Conservation (phyloP, 306 rosid species). For the Luffa acutangula region DNA sequence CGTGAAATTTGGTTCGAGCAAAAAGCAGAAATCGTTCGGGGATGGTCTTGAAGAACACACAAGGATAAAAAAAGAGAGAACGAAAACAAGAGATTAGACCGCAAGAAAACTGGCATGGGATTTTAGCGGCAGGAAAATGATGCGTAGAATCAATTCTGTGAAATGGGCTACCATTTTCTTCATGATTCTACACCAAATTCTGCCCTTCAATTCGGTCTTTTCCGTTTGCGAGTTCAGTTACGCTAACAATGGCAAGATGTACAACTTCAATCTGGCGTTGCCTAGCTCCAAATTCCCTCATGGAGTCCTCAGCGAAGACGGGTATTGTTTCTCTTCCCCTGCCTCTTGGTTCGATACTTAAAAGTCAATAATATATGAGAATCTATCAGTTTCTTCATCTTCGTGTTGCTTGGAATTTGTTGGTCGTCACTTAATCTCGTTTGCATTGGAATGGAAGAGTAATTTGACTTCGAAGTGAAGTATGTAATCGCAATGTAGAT, state of each 20-base stretch:
- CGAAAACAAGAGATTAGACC: background rate
- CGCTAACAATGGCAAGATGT: conserved; percentile 36
- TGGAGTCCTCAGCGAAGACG: conserved; percentile 93
- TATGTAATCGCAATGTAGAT: background rate
- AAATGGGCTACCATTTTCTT: conserved; percentile 27
- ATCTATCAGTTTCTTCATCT: background rate
- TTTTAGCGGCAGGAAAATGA: conserved; percentile 23
- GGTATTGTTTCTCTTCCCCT: conserved; percentile 29
- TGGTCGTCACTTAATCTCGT: background rate
- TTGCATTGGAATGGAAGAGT: background rate
- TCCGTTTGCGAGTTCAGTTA: conserved; percentile 43
- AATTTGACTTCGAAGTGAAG: background rate
- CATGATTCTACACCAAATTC: conserved; percentile 22
- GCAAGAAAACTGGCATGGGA: conserved; percentile 11
- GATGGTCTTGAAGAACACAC: background rate
- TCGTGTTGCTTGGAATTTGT: background rate
- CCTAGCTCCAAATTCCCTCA: conserved; percentile 61
- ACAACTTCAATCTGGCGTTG: conserved; percentile 61
- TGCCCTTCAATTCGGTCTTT: conserved; percentile 17
- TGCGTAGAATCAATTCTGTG: conserved; percentile 6
- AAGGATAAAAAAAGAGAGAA: background rate
- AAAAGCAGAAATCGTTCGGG: background rate
- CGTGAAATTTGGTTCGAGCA: background rate
- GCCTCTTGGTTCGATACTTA: background rate
- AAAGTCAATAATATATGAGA: background rate